phyloP scores from a whole-genome alignment of 441 rosid genomes.

The Mallotus repandus region DNA sequence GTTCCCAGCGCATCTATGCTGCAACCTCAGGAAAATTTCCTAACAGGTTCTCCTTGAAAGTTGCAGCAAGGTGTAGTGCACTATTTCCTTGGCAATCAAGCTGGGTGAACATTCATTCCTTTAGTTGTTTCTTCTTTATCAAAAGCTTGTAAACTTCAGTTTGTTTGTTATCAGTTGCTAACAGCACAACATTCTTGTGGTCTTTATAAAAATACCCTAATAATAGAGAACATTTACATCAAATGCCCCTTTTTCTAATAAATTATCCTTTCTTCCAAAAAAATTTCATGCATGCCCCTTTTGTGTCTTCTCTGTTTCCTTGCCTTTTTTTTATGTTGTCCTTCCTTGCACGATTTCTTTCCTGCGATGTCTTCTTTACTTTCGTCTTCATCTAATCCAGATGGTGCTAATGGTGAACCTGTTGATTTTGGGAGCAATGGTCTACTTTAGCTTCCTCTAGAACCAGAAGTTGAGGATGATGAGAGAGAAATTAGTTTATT shows the following conservation, averaged over 20 bases:
- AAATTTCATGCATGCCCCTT: too few species aligned
- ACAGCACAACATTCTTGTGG: slow-evolving; percentile 33
- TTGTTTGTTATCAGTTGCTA: slow-evolving; percentile 29
- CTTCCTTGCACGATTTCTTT: too few species aligned
- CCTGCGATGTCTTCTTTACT: too few species aligned
- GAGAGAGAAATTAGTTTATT: slow-evolving; percentile 68
- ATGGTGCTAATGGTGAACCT: slow-evolving; percentile 50
- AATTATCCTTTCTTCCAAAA: too few species aligned
- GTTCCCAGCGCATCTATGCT: slow-evolving; percentile 53
- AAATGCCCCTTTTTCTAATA: too few species aligned
- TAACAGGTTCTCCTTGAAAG: slow-evolving; percentile 35
- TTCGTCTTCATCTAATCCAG: slow-evolving; percentile 44
- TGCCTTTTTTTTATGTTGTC: too few species aligned
- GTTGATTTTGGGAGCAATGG: slow-evolving; percentile 94
- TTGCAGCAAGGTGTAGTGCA: slow-evolving; percentile 48
- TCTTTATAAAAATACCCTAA: neutral
- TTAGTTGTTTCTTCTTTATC: slow-evolving; percentile 17
- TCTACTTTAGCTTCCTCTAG: slow-evolving; percentile 93
- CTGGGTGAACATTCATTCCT: slow-evolving; percentile 29
- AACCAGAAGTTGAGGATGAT: slow-evolving; percentile 97
- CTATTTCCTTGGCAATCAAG: slow-evolving; percentile 40
- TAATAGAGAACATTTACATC: too few species aligned
- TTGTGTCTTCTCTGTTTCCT: too few species aligned
- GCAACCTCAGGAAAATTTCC: slow-evolving; percentile 36
- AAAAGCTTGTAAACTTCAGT: slow-evolving; percentile 28